Conservation (phyloP, 2,329 filamentous ascomycete genomes). For the Fusarium brachygibbosum region DNA sequence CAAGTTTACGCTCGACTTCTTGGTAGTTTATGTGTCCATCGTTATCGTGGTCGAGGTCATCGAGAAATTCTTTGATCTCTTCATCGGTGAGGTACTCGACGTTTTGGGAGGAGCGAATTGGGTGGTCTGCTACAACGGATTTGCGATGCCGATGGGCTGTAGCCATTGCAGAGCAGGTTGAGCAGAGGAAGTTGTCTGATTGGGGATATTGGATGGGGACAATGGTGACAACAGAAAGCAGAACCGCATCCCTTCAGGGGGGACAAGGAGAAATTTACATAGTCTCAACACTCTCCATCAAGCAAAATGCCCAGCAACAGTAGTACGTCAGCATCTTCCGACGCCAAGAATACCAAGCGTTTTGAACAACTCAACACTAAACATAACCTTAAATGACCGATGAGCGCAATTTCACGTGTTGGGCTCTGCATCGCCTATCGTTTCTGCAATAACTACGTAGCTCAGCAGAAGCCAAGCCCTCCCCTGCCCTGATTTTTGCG, state of each 20-base stretch:
- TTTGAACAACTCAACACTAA: slow-evolving; percentile 27
- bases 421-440: background rate
- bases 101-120: slow-evolving; percentile 45
- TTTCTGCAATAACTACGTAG: background rate
- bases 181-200: background rate
- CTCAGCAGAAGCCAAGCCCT: slow-evolving; percentile 7
- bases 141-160: slow-evolving; percentile 9
- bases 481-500: slow-evolving; percentile 13
- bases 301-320: background rate
- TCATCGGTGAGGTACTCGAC: slow-evolving; percentile 58
- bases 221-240: too few species aligned
- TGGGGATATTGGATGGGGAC: accelerated
- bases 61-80: slow-evolving; percentile 66
- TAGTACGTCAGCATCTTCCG: slow-evolving; percentile 24
- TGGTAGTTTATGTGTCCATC: slow-evolving; percentile 66
- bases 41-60: slow-evolving; percentile 65
- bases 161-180: slow-evolving; percentile 13
- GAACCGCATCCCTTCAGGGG: background rate
- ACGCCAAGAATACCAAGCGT: slow-evolving; percentile 27
- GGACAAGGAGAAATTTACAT: background rate
- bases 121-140: slow-evolving; percentile 45
- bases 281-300: background rate
- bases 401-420: background rate
- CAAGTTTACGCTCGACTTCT: slow-evolving; percentile 67
- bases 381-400: slow-evolving; percentile 1